Conservation (phyloP, 176 grass and related monocot genomes). For the Zoysia pacifica region DNA sequence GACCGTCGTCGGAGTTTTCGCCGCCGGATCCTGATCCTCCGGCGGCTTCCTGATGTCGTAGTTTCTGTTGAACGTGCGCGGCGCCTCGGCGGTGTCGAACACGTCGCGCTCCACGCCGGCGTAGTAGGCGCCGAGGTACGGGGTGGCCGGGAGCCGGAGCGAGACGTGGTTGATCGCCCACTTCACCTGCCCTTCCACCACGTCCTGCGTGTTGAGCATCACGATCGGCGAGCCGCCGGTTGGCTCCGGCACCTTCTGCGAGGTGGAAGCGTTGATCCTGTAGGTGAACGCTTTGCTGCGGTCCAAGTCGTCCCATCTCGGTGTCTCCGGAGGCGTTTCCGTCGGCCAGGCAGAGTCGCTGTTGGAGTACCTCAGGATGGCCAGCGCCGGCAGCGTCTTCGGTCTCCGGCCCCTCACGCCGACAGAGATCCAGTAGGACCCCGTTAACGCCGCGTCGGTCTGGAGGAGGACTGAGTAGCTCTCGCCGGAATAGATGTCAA, state of each 20-base stretch:
- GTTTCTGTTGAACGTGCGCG: neutral
- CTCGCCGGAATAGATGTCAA: conserved; percentile 93
- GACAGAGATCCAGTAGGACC: conserved; percentile 64
- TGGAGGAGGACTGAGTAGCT: conserved; percentile 81
- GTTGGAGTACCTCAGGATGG: conserved; percentile 65
- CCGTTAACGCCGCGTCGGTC: conserved; percentile 26
- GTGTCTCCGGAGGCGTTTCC: conserved; percentile 44
- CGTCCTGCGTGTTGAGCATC: conserved; percentile 79
- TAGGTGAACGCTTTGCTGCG: conserved; percentile 74
- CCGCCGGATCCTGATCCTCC: neutral
- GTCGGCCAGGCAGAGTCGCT: conserved; percentile 39
- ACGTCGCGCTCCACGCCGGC: conserved; percentile 8
- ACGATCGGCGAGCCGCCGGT: conserved; percentile 48
- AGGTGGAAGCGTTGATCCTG: conserved; percentile 43
- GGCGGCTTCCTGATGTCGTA: conserved; percentile 32
- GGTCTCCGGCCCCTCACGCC: conserved; percentile 65
- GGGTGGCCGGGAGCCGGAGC: conserved; percentile 34
- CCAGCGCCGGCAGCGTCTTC: conserved; percentile 64
- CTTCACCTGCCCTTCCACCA: neutral
- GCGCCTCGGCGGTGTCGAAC: conserved; percentile 17
- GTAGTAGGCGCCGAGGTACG: conserved; percentile 41
- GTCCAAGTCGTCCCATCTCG: conserved; percentile 62
- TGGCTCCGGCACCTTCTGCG: conserved; percentile 25
- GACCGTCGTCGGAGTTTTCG: neutral
- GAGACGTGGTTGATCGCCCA: conserved; percentile 46